These are phyloP conservation scores for Ophiostoma angusticollis DNA, from an alignment of 2,329 filamentous ascomycete species.

Conservation along the genomic window DNA sequence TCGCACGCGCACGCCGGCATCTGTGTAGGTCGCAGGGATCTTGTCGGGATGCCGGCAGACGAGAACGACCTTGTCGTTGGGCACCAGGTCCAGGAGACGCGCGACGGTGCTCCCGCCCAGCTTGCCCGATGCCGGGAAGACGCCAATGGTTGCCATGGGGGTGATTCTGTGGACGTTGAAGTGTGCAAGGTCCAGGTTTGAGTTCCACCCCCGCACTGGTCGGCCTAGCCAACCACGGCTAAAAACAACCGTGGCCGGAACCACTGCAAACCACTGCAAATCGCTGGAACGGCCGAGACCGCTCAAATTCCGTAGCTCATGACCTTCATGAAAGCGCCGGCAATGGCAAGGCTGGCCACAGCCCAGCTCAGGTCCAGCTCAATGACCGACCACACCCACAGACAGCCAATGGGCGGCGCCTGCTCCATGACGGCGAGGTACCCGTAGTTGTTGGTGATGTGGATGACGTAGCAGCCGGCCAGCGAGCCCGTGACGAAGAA, in stretches of 20 bases:
- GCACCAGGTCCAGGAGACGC: conserved; percentile 31
- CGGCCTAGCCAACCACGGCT: too few relatives aligned
- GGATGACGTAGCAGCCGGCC: conserved; percentile 66
- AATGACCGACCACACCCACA: conserved; percentile 89
- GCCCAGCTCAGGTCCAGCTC: conserved; percentile 66
- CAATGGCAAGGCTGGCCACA: conserved; percentile 36
- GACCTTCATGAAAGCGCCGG: conserved; percentile 32
- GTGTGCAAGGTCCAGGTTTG: too few relatives aligned
- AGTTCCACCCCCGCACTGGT: too few relatives aligned
- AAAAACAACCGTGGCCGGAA: too few relatives aligned
- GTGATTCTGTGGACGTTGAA: too few relatives aligned
- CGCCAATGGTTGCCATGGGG: conserved; percentile 25
- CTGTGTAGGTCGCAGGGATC: conserved; percentile 23
- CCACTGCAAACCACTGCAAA: too few relatives aligned
- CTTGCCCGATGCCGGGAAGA: conserved; percentile 39
- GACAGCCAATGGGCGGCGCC: conserved; percentile 72
- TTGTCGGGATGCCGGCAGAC: conserved; percentile 33
- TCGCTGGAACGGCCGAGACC: conserved; percentile 17
- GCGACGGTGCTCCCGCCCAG: conserved; percentile 37
- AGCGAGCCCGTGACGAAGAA: conserved; percentile 50
- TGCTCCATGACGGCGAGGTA: conserved; percentile 89
- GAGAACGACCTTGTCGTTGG: conserved; percentile 32
- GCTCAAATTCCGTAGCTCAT: conserved; percentile 31
- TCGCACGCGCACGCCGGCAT: conserved; percentile 35
- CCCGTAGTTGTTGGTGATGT: conserved; percentile 64